Conservation (phyloP, 495 filamentous ascomycete species). For the Talaromyces stipitatus region DNA sequence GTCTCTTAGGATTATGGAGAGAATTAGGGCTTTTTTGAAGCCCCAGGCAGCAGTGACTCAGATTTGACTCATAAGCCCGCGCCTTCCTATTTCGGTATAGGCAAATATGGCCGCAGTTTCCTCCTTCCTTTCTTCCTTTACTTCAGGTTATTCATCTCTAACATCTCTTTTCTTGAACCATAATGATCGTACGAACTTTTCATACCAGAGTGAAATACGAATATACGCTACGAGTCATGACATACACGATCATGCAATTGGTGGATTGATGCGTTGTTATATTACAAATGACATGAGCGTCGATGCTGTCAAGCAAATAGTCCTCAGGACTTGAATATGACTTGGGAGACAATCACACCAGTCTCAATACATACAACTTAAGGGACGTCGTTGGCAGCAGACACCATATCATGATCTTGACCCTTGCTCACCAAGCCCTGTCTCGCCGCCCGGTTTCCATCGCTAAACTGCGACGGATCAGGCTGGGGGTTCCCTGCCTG, state of each 20-base stretch:
- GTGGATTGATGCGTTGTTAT: not conserved
- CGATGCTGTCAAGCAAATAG: not conserved
- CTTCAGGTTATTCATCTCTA: too few relatives aligned
- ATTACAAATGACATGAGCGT: not conserved
- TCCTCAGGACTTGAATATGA: not conserved
- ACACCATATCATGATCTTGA: constrained; percentile 6
- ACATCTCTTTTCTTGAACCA: not conserved
- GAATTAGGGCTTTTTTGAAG: not conserved
- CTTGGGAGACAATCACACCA: not conserved
- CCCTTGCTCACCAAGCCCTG: not conserved
- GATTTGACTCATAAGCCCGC: not conserved
- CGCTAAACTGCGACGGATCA: constrained; percentile 19
- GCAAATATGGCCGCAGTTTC: not conserved
- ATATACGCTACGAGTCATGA: not conserved
- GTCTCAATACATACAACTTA: not conserved
- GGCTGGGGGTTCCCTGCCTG: constrained; percentile 26
- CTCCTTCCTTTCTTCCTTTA: too few relatives aligned
- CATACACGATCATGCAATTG: not conserved
- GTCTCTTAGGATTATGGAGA: too few relatives aligned
- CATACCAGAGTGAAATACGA: too few relatives aligned
- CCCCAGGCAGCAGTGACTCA: not conserved
- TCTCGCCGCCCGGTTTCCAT: constrained; percentile 14
- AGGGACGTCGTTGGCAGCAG: constrained; percentile 5
- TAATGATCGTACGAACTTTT: not conserved
- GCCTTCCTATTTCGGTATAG: too few relatives aligned